phyloP scores from a whole-genome alignment of 2,329 filamentous ascomycete genomes.

The Ophiostoma ulmi region DNA sequence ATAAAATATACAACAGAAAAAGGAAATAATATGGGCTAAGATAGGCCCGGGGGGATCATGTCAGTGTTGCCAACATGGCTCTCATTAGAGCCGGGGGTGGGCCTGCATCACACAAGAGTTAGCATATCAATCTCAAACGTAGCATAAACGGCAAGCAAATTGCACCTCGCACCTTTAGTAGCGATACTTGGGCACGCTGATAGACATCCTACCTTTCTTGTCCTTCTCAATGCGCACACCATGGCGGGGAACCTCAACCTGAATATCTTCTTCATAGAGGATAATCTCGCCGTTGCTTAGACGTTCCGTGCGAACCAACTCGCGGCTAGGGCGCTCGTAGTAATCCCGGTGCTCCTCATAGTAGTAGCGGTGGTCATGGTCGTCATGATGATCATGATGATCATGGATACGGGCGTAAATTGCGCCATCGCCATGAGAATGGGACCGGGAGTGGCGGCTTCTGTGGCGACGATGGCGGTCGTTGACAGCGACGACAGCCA shows the following conservation, averaged over 20 bases:
- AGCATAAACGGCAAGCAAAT: neutral
- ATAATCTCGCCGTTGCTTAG: constrained; percentile 58
- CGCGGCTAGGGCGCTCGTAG: constrained; percentile 54
- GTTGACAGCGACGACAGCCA: constrained; percentile 38
- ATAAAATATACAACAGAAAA: neutral
- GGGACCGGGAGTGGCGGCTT: constrained; percentile 29
- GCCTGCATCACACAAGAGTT: constrained; percentile 17
- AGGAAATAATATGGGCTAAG: neutral
- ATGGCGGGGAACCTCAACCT: constrained; percentile 50
- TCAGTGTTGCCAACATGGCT: constrained; percentile 28
- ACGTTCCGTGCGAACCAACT: constrained; percentile 53
- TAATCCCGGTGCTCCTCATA: constrained; percentile 62
- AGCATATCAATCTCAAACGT: neutral
- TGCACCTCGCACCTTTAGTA: constrained; percentile 44
- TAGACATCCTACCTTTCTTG: constrained; percentile 91
- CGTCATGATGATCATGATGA: constrained; percentile 57
- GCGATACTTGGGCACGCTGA: constrained; percentile 70
- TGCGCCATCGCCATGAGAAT: constrained; percentile 51
- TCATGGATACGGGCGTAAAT: constrained; percentile 64
- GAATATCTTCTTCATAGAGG: constrained; percentile 56
- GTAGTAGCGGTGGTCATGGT: constrained; percentile 38
- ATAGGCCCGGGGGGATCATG: constrained; percentile 9
- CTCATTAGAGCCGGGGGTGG: constrained; percentile 25
- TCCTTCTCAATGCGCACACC: constrained; percentile 75
- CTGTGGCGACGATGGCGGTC: constrained; percentile 12